These are phyloP conservation scores for Neofusicoccum ribis DNA, from an alignment of 2,329 filamentous ascomycete species.

Conservation along the genomic window DNA sequence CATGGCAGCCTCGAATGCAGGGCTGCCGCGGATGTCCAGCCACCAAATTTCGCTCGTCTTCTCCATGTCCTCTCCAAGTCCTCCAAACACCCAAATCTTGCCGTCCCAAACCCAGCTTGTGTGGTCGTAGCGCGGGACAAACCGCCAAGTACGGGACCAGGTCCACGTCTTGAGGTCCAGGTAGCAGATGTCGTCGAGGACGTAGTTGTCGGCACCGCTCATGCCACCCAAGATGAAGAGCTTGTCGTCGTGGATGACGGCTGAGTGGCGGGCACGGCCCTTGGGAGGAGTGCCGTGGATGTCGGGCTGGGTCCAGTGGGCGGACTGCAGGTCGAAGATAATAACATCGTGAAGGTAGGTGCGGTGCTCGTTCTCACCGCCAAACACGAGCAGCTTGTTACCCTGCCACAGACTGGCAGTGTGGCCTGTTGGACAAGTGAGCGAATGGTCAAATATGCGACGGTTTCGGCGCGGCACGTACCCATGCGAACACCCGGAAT, in stretches of 20 bases:
- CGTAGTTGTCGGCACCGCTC: constrained; percentile 86
- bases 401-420: constrained; percentile 92
- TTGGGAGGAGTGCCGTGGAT: constrained; percentile 82
- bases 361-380: constrained; percentile 95
- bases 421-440: constrained; percentile 62
- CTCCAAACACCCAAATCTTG: constrained; percentile 94
- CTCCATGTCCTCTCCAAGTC: constrained; percentile 94
- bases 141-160: constrained; percentile 95
- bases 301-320: constrained; percentile 91
- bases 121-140: constrained; percentile 93
- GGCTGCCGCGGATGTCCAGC: constrained; percentile 89
- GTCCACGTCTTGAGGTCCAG: constrained; percentile 96
- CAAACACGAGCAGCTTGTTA: constrained; percentile 94
- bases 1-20: constrained; percentile 75
- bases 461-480: constrained; percentile 42
- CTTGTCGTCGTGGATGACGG: constrained; percentile 93
- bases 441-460: background rate
- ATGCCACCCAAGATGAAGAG: constrained; percentile 96
- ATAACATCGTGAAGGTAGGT: constrained; percentile 95
- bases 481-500: constrained; percentile 97
- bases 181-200: constrained; percentile 95
- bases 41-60: constrained; percentile 96
- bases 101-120: constrained; percentile 92
- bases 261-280: constrained; percentile 88
- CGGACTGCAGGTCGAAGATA: constrained; percentile 90